Percentiles rank a stretch among this genome's conserved stretches.
Conservation (phyloP, 306 rosid genomes). For the Senna siamea region DNA sequence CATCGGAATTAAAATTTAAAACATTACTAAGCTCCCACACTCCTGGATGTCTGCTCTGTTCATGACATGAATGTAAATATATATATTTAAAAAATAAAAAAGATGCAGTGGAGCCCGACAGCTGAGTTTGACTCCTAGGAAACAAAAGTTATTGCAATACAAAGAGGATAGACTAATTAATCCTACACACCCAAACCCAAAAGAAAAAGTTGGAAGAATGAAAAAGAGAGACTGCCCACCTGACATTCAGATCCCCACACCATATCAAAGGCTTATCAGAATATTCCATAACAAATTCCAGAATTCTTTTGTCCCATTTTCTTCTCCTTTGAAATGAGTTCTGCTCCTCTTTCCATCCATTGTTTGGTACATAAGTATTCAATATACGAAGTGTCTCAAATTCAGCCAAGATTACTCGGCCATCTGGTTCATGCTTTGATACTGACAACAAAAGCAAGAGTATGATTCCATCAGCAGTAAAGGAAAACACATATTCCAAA, state of each 20-base stretch:
- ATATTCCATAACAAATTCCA: conserved; percentile 74
- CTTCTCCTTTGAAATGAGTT: conserved; percentile 93
- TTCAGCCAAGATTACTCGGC: conserved; percentile 91
- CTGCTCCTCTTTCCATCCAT: conserved; percentile 98
- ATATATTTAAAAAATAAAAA: background rate
- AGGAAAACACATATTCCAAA: conserved; percentile 26
- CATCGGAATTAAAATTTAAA: conserved; percentile 6
- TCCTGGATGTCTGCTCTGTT: conserved; percentile 6
- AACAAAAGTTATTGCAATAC: conserved; percentile 30
- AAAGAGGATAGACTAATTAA: conserved; percentile 33
- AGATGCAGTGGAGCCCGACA: conserved; percentile 19
- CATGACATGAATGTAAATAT: conserved; percentile 3
- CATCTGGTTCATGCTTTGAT: conserved; percentile 95
- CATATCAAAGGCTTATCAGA: conserved; percentile 95
- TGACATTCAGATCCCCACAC: conserved; percentile 99
- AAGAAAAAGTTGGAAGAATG: background rate
- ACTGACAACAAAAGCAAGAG: conserved; percentile 54
- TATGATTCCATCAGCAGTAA: conserved; percentile 31
- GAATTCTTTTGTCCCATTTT: conserved; percentile 93
- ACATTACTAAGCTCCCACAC: conserved; percentile 20
- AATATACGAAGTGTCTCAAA: conserved; percentile 76
- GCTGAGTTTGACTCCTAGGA: conserved; percentile 27
- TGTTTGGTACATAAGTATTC: conserved; percentile 92
- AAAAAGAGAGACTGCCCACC: conserved; percentile 53
- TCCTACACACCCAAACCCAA: conserved; percentile 23